Evolutionary conservation across 148 eudicot species (phyloP).

Genomic region (Amaranthus palmeri): DNA sequence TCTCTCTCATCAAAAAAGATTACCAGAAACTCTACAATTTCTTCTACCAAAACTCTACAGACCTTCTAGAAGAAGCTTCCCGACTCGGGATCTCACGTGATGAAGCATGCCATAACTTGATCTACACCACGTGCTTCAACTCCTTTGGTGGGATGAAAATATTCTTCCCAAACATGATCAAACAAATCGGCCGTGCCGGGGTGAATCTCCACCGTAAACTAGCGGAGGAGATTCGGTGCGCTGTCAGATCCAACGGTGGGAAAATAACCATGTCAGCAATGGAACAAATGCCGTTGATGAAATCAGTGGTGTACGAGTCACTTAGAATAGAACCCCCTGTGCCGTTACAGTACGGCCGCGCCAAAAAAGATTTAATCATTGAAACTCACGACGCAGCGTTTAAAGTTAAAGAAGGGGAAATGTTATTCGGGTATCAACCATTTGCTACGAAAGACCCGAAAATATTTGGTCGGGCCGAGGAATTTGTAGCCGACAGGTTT

Average conservation of each 20-base stretch:
- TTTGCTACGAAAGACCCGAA: slow-evolving; percentile 76
- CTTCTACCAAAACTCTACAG: slow-evolving; percentile 37
- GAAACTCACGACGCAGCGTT: slow-evolving; percentile 82
- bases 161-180: slow-evolving; percentile 69
- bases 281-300: slow-evolving; percentile 70
- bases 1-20: slow-evolving; percentile 48
- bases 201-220: slow-evolving; percentile 47
- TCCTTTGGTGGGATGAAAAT: slow-evolving; percentile 87
- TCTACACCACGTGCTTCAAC: slow-evolving; percentile 87
- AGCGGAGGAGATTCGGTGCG: slow-evolving; percentile 68
- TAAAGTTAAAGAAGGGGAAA: slow-evolving; percentile 64
- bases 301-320: slow-evolving; percentile 78
- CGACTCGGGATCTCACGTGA: slow-evolving; percentile 56
- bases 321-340: slow-evolving; percentile 84
- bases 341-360: slow-evolving; percentile 55
- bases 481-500: slow-evolving; percentile 74
- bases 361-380: slow-evolving; percentile 45
- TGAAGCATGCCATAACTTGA: slow-evolving; percentile 74
- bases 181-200: slow-evolving; percentile 77
- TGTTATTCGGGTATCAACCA: slow-evolving; percentile 83
- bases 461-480: slow-evolving; percentile 64
- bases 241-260: slow-evolving; percentile 44
- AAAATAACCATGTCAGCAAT: slow-evolving; percentile 62
- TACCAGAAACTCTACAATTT: slow-evolving; percentile 61
- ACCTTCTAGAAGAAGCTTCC: slow-evolving; percentile 53